A percentile compares a stretch with the other conserved stretches of the same genome.
Evolutionary conservation across 2,329 filamentous ascomycete species (phyloP).

Genomic region (Ceratocystis colombiana): DNA sequence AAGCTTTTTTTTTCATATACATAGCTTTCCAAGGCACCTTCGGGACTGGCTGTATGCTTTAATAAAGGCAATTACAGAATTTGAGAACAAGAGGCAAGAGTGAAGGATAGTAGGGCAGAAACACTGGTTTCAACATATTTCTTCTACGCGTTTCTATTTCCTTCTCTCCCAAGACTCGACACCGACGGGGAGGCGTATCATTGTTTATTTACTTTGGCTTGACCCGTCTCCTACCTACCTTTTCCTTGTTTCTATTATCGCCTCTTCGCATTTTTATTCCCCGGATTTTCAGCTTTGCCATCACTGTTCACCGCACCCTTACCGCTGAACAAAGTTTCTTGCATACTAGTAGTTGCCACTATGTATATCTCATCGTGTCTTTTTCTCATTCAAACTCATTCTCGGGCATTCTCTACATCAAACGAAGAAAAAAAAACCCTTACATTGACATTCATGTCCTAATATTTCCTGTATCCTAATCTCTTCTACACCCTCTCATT

Average conservation of each 20-base stretch:
- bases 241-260: too few species aligned
- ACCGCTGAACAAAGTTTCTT: neutral
- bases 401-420: too few species aligned
- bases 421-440: too few species aligned
- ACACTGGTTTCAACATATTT: neutral
- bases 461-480: neutral
- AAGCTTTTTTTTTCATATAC: neutral
- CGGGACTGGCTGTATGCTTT: too few species aligned
- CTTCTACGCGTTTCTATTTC: neutral
- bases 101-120: neutral
- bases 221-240: too few species aligned
- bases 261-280: neutral
- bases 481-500: neutral
- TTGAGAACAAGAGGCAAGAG: neutral
- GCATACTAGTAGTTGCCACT: neutral
- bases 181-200: neutral
- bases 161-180: neutral
- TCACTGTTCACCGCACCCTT: neutral
- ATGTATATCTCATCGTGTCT: neutral
- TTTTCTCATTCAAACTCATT: neutral
- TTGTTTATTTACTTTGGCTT: conserved; percentile 4
- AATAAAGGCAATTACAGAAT: too few species aligned
- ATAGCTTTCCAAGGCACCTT: neutral
- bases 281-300: neutral
- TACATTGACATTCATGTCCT: neutral